Base-by-base conservation (phyloP, 192 early-diverging fungal genomes). In the Linnemannia elongata region DNA sequence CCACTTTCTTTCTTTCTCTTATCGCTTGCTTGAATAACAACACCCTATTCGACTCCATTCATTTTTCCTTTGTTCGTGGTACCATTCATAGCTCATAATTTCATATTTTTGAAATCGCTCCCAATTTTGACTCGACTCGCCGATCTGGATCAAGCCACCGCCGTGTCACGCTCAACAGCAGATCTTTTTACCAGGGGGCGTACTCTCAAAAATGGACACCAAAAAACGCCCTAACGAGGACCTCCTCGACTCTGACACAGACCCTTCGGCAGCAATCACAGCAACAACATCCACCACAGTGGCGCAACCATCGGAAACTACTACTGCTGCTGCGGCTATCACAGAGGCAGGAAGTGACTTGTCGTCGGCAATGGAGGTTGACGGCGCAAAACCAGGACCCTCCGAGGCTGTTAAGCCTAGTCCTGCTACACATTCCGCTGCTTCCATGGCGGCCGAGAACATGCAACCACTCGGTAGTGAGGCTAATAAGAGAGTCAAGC, bases 171-270 rank as follows among this genome's bases (percentile, higher is more conserved):
- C 60, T 30, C 60, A 15, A 4, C 60, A 66, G 30, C 60, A 66
- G 60, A 49, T 75, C 30, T 38, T 60, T 33, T 60, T 52, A 52
- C 49, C 27, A 27, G 22, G 30, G 24, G 38, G 17, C n/a, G 27
- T 75, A 38, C 10, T 12, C 68, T 41, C 33, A 17, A 38, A n/a
- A 30, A 87, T 87, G 85, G 85, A 87, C n/a, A 77, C 79, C 71
- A 87, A 87, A 74, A 87, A 87, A 68, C 75, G 85, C 33, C 79
- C 85, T 5, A 87, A 81, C 41, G 75, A 81, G 17, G 84, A 87
- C n/a, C 17, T 36, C 20, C 74, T 41, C 24, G 55, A 76, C 30
- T 12, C 41, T 12, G 77, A 70, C 18, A 5, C n/a, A 17, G 18
- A 38, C 24, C 7, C 68, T n/a, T 79, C 71, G 12, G 18, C 69